Base-by-base conservation (phyloP, 495 filamentous ascomycete genomes). In the Aspergillus baeticus region DNA sequence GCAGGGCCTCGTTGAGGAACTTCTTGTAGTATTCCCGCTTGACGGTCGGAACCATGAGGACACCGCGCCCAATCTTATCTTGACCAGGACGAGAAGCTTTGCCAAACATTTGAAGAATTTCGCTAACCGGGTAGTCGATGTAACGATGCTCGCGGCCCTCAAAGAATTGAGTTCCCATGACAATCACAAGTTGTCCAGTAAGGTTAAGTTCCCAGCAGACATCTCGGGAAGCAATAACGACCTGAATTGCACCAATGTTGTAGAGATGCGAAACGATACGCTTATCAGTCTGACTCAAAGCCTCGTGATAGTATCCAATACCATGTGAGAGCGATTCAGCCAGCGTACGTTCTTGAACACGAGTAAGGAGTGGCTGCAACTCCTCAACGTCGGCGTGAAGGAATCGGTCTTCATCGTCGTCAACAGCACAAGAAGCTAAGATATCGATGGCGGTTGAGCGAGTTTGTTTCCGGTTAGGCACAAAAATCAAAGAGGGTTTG, bases 21-120 rank as follows among this genome's bases (percentile, higher is more conserved):
- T 98, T 98, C 74, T 92, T 92, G 81, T 98, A 98, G 71, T 97
- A 99, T 55, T 96, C 92, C 26, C 93, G 85, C 76, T 95, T 96
- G 41, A 93, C 90, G 15, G 88, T 87, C 5, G 93, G 90, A 5
- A 96, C 86, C 92, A 99, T 96, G 29, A 99, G 75, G 14, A 99
- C 89, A 55, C 93, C 95, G 56, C 88, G 89, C 47, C 91, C 88
- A 20, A 84, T 75, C 54, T 92, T 92, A 65, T 96, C 93, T 57
- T 84, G 71, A 8, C 86, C 82, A 6, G 90, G 79, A 50, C 91
- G 87, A 26, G 88, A 85, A 22, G 94, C 91, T 68, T 91, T 95
- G 62, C 94, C 94, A 57, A 97, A 96, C 95, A 99, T 99, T 63
- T 99, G 95, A n/a, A 99, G 76, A n/a, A 99, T 81, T 67, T 99